Evolutionary conservation across 2,329 filamentous ascomycete species (phyloP), one percentile per base, ranked within the genome.

Genomic region (Fusarium staphyleae): DNA sequence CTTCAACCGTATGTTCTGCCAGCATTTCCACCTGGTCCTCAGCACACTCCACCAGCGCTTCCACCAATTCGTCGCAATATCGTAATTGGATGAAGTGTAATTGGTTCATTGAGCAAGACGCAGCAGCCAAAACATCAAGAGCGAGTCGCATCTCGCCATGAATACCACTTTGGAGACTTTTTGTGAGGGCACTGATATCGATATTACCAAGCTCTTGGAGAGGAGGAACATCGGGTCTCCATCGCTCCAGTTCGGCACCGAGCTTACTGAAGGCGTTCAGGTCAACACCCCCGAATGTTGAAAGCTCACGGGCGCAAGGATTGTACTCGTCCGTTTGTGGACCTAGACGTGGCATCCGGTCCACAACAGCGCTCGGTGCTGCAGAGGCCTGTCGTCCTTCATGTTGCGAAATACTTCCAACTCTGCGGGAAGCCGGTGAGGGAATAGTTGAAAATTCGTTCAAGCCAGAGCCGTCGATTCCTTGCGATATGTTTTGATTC

Each of bases 141-240:
- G 93, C 93, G 57, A 96, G 76, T 9, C 93, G 87, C n/a, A 96
- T 88, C 74, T 99, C 95, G 5, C 87, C 87, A 65, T 92, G 88
- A 35, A 98, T 89, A 1, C 93, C 93, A 48, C 90, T 96, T 69
- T 96, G 92, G 30, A 99, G 78, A 67, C 91, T 92, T 78, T 92
- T 89, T 1, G 88, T 96, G 33, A 99, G 80, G 15, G 93, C 92
- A 62, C 93, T 88, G 22, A 98, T 88, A 68, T 99, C 93, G 59
- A 98, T 90, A 15, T 91, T 83, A 8, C 93, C 95, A 45, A 98
- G 81, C 65, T 98, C 93, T 16, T 82, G 78, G 14, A 92, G 80
- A 3, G 80, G 77, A 0, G 95, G 93, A 30, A 92, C 81, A 50
- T 90, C 88, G 0, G 93, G 91, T 66, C 87, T 90, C 66, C 86